Conservation (phyloP, 1,139 yeast species). For the Chernovozyma sophiae-reginae region DNA sequence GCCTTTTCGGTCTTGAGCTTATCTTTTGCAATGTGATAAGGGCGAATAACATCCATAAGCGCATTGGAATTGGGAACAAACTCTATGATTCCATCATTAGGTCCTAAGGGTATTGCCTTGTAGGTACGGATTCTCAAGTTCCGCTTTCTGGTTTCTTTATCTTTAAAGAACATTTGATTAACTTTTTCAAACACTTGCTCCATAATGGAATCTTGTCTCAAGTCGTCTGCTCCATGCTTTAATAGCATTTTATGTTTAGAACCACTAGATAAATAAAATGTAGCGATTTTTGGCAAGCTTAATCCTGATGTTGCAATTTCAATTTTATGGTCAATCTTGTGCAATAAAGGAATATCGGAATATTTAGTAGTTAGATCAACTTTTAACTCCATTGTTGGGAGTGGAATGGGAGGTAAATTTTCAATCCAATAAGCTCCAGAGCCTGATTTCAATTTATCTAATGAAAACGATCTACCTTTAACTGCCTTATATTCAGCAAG, state of each 20-base stretch:
- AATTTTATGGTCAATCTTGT: slow-evolving; percentile 40
- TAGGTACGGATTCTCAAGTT: slow-evolving; percentile 71
- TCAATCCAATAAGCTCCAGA: slow-evolving; percentile 57
- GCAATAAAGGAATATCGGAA: slow-evolving; percentile 44
- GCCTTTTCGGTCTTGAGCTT: slow-evolving; percentile 53
- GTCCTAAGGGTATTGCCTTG: slow-evolving; percentile 86
- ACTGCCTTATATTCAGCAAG: slow-evolving; percentile 48
- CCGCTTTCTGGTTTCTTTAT: slow-evolving; percentile 55
- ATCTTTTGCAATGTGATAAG: slow-evolving; percentile 48
- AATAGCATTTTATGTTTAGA: slow-evolving; percentile 52
- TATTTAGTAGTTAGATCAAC: slow-evolving; percentile 46
- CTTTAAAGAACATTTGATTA: slow-evolving; percentile 57
- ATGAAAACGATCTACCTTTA: slow-evolving; percentile 28
- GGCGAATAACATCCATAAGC: slow-evolving; percentile 60
- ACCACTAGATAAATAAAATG: slow-evolving; percentile 56
- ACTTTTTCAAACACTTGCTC: slow-evolving; percentile 93
- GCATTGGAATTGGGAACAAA: slow-evolving; percentile 80
- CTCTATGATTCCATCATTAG: slow-evolving; percentile 83
- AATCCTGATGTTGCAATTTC: slow-evolving; percentile 74
- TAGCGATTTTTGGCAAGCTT: slow-evolving; percentile 79
- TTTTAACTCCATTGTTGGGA: slow-evolving; percentile 57
- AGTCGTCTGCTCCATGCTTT: slow-evolving; percentile 86
- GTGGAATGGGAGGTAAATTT: slow-evolving; percentile 53
- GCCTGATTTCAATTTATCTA: slow-evolving; percentile 26
- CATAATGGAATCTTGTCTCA: slow-evolving; percentile 95